Evolutionary conservation across 805 yeast genomes (phyloP).

Genomic region (Vanderwaltozyma polyspora): DNA sequence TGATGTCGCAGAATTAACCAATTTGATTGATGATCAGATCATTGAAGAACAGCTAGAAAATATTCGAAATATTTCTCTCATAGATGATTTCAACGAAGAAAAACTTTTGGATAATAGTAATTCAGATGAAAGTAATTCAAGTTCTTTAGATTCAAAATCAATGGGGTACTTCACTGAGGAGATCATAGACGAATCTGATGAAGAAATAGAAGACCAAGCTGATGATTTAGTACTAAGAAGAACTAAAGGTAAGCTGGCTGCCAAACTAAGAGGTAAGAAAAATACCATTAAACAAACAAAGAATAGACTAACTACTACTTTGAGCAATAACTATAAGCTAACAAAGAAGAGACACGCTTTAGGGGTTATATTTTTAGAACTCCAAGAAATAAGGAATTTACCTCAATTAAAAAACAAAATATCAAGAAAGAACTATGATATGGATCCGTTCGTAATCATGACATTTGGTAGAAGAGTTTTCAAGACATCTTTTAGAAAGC

Average conservation of each 20-base stretch:
- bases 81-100: conserved; percentile 1
- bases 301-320: conserved; percentile 4
- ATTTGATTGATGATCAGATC: conserved; percentile 2
- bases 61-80: conserved; percentile 9
- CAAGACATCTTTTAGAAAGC: conserved; percentile 75
- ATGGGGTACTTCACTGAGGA: background rate
- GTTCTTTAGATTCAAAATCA: conserved; percentile 5
- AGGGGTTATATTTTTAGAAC: conserved; percentile 73
- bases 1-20: conserved; percentile 1
- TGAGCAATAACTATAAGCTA: conserved; percentile 15
- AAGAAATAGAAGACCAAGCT: conserved; percentile 2
- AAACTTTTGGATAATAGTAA: conserved; percentile 3
- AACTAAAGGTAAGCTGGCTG: conserved; percentile 1
- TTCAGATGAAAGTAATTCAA: conserved; percentile 1
- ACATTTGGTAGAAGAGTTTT: conserved; percentile 83
- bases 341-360: conserved; percentile 25
- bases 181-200: background rate
- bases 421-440: conserved; percentile 63
- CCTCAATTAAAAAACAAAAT: conserved; percentile 63
- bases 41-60: conserved; percentile 8
- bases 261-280: conserved; percentile 4
- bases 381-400: conserved; percentile 59
- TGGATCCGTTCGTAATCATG: conserved; percentile 93
- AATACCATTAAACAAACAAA: conserved; percentile 4
- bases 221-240: conserved; percentile 4